Percentiles rank a stretch among this genome's conserved stretches.
These are phyloP conservation scores for Huntiella omanensis DNA, from an alignment of 2,329 filamentous ascomycete genomes.

Conservation along the genomic window DNA sequence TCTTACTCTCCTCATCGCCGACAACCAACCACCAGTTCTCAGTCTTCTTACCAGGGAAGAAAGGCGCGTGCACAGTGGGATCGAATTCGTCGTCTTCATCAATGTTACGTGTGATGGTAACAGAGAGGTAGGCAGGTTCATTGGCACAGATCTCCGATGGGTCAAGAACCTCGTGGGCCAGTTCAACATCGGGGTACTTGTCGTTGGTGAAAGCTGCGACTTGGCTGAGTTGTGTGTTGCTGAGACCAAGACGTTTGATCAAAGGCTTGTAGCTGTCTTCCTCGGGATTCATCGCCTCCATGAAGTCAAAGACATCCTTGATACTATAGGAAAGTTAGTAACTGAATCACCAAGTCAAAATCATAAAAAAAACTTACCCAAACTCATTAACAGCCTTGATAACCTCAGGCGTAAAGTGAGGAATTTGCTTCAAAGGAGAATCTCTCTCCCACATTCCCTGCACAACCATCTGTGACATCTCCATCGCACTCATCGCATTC, in stretches of 20 bases:
- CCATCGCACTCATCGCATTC: slow-evolving; percentile 97
- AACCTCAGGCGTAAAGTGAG: slow-evolving; percentile 71
- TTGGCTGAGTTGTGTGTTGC: slow-evolving; percentile 64
- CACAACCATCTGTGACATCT: slow-evolving; percentile 97
- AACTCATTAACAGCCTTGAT: slow-evolving; percentile 68
- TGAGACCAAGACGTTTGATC: slow-evolving; percentile 59
- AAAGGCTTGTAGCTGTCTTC: slow-evolving; percentile 65
- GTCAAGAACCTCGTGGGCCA: slow-evolving; percentile 75
- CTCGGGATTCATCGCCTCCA: slow-evolving; percentile 94
- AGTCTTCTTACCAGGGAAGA: slow-evolving; percentile 80
- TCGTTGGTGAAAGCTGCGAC: slow-evolving; percentile 92
- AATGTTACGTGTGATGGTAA: slow-evolving; percentile 70
- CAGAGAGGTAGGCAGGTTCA: slow-evolving; percentile 61
- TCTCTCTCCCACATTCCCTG: slow-evolving; percentile 99
- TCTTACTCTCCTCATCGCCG: slow-evolving; percentile 77
- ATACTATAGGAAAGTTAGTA: slow-evolving; percentile 36
- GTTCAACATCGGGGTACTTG: slow-evolving; percentile 86
- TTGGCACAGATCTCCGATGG: slow-evolving; percentile 63
- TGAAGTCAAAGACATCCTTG: slow-evolving; percentile 92
- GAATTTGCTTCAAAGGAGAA: slow-evolving; percentile 91
- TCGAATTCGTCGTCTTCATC: slow-evolving; percentile 53
- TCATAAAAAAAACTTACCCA: slow-evolving; percentile 34
- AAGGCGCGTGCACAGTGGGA: slow-evolving; percentile 77
- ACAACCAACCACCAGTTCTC: slow-evolving; percentile 99
- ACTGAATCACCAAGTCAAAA: neutral